A percentile compares a stretch with the other conserved stretches of the same genome.
These are phyloP conservation scores for Erigeron philadelphicus DNA, from an alignment of 140 eudicot genomes.

Conservation along the genomic window DNA sequence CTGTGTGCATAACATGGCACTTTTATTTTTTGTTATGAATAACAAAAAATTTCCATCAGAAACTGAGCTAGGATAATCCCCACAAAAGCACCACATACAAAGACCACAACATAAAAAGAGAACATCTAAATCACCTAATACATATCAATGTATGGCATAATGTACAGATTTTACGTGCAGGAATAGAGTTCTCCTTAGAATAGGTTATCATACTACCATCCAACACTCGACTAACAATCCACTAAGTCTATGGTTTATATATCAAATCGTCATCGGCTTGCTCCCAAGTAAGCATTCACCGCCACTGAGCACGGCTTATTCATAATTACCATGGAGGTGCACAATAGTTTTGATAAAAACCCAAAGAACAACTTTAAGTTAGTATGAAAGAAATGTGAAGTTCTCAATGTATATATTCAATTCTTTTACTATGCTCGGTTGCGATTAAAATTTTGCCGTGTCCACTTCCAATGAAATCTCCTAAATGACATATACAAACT, in stretches of 20 bases:
- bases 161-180: conserved; percentile 8
- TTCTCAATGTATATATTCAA: too few relatives aligned
- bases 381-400: too few relatives aligned
- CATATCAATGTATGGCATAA: neutral
- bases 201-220: neutral
- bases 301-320: neutral
- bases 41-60: too few relatives aligned
- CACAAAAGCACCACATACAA: too few relatives aligned
- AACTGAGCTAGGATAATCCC: too few relatives aligned
- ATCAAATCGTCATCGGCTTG: neutral
- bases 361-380: neutral
- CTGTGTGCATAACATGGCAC: neutral
- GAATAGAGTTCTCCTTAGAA: neutral
- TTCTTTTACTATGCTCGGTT: neutral
- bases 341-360: conserved; percentile 5
- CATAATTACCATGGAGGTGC: neutral
- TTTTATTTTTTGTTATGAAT: too few relatives aligned
- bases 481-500: neutral
- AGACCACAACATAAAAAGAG: too few relatives aligned
- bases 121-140: too few relatives aligned
- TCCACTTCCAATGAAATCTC: conserved; percentile 13
- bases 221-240: neutral
- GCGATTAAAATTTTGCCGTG: neutral
- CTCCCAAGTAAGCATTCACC: neutral
- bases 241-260: neutral